These are phyloP conservation scores for Phytophthora foliorum DNA, from an alignment of 352 stramenopile genomes.

Conservation along the genomic window DNA sequence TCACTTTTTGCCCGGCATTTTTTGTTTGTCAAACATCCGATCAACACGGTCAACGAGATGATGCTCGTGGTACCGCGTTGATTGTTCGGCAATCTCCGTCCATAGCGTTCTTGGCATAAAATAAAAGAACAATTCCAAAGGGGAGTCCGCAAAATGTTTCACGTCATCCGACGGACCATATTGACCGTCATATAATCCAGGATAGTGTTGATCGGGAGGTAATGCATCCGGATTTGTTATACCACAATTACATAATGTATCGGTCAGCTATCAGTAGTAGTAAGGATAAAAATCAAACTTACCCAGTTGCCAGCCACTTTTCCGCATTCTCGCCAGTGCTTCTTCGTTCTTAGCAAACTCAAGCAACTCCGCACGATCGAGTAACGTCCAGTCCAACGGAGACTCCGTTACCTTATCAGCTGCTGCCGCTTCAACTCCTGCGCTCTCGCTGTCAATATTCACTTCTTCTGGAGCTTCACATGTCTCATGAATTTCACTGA, in stretches of 20 bases:
- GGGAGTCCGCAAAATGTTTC: background rate
- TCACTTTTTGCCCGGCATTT: background rate
- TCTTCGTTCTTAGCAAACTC: background rate
- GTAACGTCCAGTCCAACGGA: no score
- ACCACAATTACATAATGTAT: background rate
- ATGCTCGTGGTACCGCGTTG: background rate
- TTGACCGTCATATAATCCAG: background rate
- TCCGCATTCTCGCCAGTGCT: background rate
- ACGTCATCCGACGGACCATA: background rate
- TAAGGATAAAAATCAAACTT: background rate
- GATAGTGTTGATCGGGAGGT: background rate
- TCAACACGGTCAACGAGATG: background rate
- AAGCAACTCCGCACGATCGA: background rate
- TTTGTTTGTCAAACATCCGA: constrained; percentile 6
- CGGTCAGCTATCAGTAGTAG: no score
- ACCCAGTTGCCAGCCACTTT: background rate
- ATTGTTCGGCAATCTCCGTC: background rate
- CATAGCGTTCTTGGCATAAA: background rate
- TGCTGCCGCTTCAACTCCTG: no score
- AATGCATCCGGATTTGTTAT: background rate
- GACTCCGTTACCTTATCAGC: no score
- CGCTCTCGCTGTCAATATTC: no score
- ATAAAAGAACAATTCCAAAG: background rate
- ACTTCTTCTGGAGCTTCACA: no score
- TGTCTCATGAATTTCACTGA: no score